Percentiles rank a stretch among this genome's conserved stretches.
Conservation (phyloP, 2,329 filamentous ascomycete genomes). For the Periconia sp. region DNA sequence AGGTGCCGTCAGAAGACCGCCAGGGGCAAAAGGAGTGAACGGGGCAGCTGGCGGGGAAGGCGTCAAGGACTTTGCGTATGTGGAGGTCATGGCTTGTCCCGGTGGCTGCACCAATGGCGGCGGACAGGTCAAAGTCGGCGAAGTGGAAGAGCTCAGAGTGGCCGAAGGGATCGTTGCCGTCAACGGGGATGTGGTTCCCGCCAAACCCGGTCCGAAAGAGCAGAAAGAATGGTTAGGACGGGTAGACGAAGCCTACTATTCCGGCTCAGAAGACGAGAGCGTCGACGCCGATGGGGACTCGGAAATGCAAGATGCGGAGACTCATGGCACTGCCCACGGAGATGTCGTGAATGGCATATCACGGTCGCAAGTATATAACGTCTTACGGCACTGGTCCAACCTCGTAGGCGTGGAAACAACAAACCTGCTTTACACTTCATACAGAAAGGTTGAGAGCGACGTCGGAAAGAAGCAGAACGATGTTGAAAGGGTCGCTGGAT, state of each 20-base stretch:
- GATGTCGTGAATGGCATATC: conserved; percentile 68
- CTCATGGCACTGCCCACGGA: conserved; percentile 10
- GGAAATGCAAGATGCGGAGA: conserved; percentile 25
- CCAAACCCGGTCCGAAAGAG: conserved; percentile 73
- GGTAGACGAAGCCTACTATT: conserved; percentile 81
- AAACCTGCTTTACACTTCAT: conserved; percentile 83
- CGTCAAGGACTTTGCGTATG: conserved; percentile 81
- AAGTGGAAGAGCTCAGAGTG: conserved; percentile 60
- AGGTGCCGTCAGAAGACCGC: conserved; percentile 61
- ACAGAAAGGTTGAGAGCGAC: conserved; percentile 91
- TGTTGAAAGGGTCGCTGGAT: conserved; percentile 81
- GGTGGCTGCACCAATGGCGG: conserved; percentile 99
- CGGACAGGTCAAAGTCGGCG: conserved; percentile 90
- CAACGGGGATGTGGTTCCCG: conserved; percentile 35
- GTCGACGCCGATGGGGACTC: conserved; percentile 49
- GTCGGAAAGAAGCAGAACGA: conserved; percentile 75
- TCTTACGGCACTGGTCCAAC: conserved; percentile 76
- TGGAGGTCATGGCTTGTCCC: conserved; percentile 98
- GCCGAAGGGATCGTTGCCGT: conserved; percentile 36
- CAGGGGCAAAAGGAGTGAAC: conserved; percentile 61
- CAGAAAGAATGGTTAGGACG: conserved; percentile 72
- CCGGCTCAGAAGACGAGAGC: conserved; percentile 60
- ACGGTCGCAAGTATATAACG: conserved; percentile 67
- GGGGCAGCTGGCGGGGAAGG: conserved; percentile 65
- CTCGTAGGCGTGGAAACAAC: conserved; percentile 73